Conservation (phyloP, 441 rosid species). For the Gossypium trilobum region DNA sequence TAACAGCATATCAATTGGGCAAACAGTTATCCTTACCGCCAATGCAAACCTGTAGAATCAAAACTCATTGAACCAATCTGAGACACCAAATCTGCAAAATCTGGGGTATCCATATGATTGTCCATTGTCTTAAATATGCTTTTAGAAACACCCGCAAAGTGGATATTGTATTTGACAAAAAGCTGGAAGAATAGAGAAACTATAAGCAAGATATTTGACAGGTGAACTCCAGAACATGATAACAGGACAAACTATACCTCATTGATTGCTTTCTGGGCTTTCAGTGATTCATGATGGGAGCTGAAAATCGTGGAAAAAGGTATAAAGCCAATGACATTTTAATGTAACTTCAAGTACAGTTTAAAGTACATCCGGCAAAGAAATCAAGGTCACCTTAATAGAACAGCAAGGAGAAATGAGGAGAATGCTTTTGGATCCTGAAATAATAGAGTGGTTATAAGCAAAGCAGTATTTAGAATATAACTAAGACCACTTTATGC, state of each 20-base stretch:
- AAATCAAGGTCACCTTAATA: conserved; percentile 60
- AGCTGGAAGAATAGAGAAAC: conserved; percentile 50
- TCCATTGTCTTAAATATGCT: conserved; percentile 64
- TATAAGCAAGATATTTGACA: conserved; percentile 15
- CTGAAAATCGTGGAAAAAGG: conserved; percentile 37
- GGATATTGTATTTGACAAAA: conserved; percentile 95
- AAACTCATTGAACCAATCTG: conserved; percentile 84
- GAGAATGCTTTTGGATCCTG: conserved; percentile 84
- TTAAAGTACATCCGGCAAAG: conserved; percentile 12
- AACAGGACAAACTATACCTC: conserved; percentile 46
- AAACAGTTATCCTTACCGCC: conserved; percentile 57
- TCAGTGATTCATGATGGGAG: conserved; percentile 91
- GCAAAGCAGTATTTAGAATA: conserved; percentile 15
- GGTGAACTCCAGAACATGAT: not conserved
- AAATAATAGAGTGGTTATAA: conserved; percentile 32
- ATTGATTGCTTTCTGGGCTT: conserved; percentile 89
- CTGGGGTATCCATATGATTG: conserved; percentile 52
- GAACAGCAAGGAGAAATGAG: conserved; percentile 76
- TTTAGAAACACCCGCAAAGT: conserved; percentile 83
- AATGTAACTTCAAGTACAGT: conserved; percentile 4
- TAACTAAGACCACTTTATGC: conserved; percentile 20
- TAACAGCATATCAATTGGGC: conserved; percentile 11
- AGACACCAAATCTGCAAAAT: conserved; percentile 75
- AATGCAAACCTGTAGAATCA: conserved; percentile 84
- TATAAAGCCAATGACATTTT: conserved; percentile 13